Evolutionary conservation across 108 stramenopile species (phyloP).

Genomic region (Asterionellopsis glacialis): DNA sequence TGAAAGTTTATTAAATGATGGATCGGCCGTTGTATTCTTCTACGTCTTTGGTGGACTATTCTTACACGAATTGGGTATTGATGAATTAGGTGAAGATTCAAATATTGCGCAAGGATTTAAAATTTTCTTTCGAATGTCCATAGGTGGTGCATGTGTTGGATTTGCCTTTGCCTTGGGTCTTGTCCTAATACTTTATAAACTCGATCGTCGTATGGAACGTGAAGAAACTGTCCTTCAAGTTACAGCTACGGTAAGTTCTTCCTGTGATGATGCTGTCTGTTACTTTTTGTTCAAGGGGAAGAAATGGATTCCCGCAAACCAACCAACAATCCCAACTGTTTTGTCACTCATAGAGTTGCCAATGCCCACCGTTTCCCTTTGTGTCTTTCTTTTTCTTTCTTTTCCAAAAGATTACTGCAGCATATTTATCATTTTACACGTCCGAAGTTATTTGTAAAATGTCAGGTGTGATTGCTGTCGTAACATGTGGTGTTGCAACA

Average conservation of each 20-base stretch:
- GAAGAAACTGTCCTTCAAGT: conserved; percentile 80
- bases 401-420: conserved; percentile 30
- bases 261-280: too few relatives aligned
- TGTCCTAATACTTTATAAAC: conserved; percentile 29
- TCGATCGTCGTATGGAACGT: conserved; percentile 56
- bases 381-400: too few relatives aligned
- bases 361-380: too few relatives aligned
- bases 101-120: conserved; percentile 30
- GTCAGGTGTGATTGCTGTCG: conserved; percentile 80
- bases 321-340: too few relatives aligned
- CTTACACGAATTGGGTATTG: conserved; percentile 36
- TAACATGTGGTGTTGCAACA: conserved; percentile 65
- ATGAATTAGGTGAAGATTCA: conserved; percentile 14
- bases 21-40: conserved; percentile 84
- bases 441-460: conserved; percentile 54
- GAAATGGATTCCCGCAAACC: too few relatives aligned
- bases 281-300: too few relatives aligned
- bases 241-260: conserved; percentile 34
- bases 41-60: conserved; percentile 59
- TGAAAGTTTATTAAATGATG: conserved; percentile 24
- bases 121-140: conserved; percentile 62
- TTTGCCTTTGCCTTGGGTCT: conserved; percentile 51
- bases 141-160: conserved; percentile 78
- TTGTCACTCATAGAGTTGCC: too few relatives aligned
- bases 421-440: conserved; percentile 81